These are phyloP conservation scores for Discostella pseudostelligera DNA, from an alignment of 108 stramenopile species.

Conservation along the genomic window DNA sequence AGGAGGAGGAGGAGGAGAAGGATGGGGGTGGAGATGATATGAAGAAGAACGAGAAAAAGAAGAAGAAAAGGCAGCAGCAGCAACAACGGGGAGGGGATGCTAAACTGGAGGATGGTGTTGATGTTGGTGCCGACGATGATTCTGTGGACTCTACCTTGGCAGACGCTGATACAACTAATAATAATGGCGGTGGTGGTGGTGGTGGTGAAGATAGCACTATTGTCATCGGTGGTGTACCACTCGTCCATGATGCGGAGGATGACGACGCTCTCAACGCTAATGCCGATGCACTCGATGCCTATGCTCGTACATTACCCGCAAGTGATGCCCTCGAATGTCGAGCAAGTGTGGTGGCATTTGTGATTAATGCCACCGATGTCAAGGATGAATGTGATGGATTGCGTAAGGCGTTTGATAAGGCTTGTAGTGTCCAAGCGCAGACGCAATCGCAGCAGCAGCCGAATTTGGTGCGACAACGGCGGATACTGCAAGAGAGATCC, in stretches of 20 bases:
- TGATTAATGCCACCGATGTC: constrained; percentile 85
- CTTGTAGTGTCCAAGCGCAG: constrained; percentile 50
- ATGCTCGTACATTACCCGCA: constrained; percentile 35
- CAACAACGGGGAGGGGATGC: neutral
- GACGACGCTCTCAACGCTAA: constrained; percentile 25
- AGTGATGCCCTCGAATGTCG: constrained; percentile 73
- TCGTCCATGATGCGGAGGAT: constrained; percentile 14
- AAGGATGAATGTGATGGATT: constrained; percentile 89
- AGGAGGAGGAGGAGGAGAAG: neutral
- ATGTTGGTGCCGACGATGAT: constrained; percentile 4
- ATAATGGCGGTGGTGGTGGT: too few species aligned
- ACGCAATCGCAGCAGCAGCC: constrained; percentile 1
- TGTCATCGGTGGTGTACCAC: neutral
- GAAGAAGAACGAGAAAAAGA: neutral
- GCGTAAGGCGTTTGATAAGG: constrained; percentile 78
- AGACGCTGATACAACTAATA: neutral
- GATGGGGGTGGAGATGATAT: neutral
- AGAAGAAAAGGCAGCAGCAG: neutral
- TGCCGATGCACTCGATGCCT: constrained; percentile 38
- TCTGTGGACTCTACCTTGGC: neutral
- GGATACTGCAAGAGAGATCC: neutral
- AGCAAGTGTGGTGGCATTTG: constrained; percentile 70
- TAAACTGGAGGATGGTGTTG: neutral
- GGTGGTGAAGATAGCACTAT: too few species aligned
- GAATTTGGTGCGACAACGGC: neutral